Base-by-base conservation (phyloP, 306 rosid genomes). In the Inga oerstediana region DNA sequence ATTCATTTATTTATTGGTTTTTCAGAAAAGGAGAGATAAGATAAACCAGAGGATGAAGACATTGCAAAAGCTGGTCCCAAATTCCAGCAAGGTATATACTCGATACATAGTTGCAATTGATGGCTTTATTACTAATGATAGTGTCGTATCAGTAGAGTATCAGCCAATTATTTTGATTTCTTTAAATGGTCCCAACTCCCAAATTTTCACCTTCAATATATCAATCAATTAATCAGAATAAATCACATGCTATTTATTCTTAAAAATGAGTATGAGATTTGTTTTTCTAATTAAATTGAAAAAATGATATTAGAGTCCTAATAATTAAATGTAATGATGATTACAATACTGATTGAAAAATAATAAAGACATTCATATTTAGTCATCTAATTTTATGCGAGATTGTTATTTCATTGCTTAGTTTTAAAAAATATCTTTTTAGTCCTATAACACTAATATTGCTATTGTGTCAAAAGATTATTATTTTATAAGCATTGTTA, bases 1-100 rank as follows among this genome's bases (percentile, higher is more conserved):
- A 45, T 9, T 2, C 19, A 70, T 20, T 70, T 70, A 35, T 41
- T 8, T 39, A 8, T n/a, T 8, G 20, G 17, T 54, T 76, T 85
- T 19, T 44, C 85, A 96, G 99, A 96, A 94, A 90, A 93, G 99
- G 86, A 92, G 99, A 88, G 97, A 96, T 87, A 96, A 92, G 89
- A 96, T 96, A 83, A 96, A 93, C 89, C 94, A 96, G 65, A 91
- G 94, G 91, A 94, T 96, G 97, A 96, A 91, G 92, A 89, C 98
- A 48, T 76, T 96, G 87, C 99, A 94, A 86, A 93, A 94, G 91
- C 87, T 96, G 94, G 99, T 96, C 92, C 98, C 99, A 84, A 96
- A 92, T 92, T 93, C 99, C 87, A 93, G 93, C 84, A 93, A 96
- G 98, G 99, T 96, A 90, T 82, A 92, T 78, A 41, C 46, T 43